These are phyloP conservation scores for Teratosphaeria pseudoeucalypti DNA, from an alignment of 2,329 filamentous ascomycete species.

Conservation along the genomic window DNA sequence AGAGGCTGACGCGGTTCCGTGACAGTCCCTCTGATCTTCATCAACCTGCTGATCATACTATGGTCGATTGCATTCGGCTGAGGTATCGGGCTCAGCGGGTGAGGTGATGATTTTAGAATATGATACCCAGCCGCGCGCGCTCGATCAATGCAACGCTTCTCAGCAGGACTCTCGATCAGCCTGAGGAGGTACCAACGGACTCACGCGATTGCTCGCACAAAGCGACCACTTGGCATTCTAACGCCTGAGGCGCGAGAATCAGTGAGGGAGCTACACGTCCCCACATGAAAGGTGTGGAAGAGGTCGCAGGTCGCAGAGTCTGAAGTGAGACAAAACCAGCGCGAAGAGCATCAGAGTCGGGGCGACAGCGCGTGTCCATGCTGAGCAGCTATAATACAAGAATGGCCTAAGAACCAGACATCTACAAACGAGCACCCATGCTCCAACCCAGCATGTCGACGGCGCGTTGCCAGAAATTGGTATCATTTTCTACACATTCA, in stretches of 20 bases:
- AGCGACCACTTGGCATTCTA: neutral
- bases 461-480: neutral
- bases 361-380: neutral
- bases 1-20: conserved; percentile 1
- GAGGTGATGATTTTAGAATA: neutral
- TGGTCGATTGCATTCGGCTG: conserved; percentile 34
- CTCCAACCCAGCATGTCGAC: neutral
- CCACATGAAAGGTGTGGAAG: neutral
- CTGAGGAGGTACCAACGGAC: neutral
- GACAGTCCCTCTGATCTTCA: conserved; percentile 72
- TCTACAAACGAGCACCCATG: neutral
- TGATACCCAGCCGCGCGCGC: neutral
- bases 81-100: conserved; percentile 2
- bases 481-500: neutral
- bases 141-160: neutral
- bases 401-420: neutral
- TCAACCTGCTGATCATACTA: conserved; percentile 73
- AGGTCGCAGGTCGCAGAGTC: neutral
- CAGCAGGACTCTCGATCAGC: neutral
- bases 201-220: neutral
- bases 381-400: neutral
- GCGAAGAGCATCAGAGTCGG: neutral
- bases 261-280: no score
- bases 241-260: neutral
- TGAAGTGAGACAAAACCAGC: neutral